These are phyloP conservation scores for Rauvolfia tetraphylla DNA, from an alignment of 257 asterid genomes.

Conservation along the genomic window DNA sequence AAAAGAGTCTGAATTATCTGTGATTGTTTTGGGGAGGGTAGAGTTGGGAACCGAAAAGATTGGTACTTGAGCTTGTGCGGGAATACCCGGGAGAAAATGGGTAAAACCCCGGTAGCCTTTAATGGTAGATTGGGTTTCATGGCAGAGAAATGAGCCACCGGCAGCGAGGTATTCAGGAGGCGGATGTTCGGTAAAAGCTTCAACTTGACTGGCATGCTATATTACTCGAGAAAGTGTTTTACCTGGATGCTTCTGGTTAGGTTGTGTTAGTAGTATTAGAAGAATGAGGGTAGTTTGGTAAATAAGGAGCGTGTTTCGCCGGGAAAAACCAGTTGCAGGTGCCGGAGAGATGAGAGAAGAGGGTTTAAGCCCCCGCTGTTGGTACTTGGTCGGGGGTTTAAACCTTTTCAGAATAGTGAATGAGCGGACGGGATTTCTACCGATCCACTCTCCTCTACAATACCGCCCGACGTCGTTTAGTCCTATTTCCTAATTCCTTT, in stretches of 20 bases:
- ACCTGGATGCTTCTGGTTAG: background rate
- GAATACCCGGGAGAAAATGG: conserved; percentile 53
- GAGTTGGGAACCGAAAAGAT: conserved; percentile 31
- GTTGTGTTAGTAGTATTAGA: background rate
- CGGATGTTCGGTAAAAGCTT: conserved; percentile 47
- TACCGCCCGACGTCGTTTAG: background rate
- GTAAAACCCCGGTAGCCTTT: conserved; percentile 29
- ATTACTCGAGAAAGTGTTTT: background rate
- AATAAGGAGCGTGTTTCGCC: background rate
- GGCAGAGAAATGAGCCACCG: conserved; percentile 20
- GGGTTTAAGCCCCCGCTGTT: conserved; percentile 12
- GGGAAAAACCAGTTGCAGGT: background rate
- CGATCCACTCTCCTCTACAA: background rate
- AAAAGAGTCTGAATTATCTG: conserved; percentile 9
- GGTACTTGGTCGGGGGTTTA: background rate
- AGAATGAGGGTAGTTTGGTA: background rate
- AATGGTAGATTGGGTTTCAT: conserved; percentile 25
- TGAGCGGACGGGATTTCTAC: background rate
- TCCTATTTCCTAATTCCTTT: too few relatives aligned
- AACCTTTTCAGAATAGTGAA: background rate
- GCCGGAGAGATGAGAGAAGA: background rate
- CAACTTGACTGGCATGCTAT: conserved; percentile 40
- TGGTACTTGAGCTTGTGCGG: conserved; percentile 52
- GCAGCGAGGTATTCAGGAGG: conserved; percentile 23
- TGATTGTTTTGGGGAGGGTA: conserved; percentile 12